Percentiles rank a stretch among this genome's conserved stretches.
phyloP scores from a whole-genome alignment of 2,329 filamentous ascomycete species.

The Sporothrix dimorphospora region DNA sequence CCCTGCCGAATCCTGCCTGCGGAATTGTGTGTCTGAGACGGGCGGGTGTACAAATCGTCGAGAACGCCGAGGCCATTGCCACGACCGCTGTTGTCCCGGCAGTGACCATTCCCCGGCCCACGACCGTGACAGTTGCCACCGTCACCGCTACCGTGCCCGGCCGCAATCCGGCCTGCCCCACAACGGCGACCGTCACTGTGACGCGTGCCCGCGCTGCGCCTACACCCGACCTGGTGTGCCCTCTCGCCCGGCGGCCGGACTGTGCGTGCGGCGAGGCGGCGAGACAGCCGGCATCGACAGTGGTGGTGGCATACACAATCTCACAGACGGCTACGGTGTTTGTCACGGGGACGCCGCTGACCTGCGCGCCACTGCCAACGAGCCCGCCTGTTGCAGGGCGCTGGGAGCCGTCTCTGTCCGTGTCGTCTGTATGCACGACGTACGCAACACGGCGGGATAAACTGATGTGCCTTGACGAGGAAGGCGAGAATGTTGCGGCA shows the following conservation, averaged over 20 bases:
- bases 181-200: not conserved
- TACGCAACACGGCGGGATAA: not conserved
- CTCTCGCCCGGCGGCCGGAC: not conserved
- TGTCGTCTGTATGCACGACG: not conserved
- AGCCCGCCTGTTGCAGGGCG: conserved; percentile 40
- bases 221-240: not conserved
- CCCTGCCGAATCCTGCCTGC: not conserved
- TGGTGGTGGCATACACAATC: conserved; percentile 48
- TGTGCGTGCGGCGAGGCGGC: not conserved
- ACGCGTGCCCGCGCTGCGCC: not conserved
- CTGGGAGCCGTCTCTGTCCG: not conserved
- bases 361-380: conserved; percentile 37
- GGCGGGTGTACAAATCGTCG: too few relatives aligned
- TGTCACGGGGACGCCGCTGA: conserved; percentile 45
- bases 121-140: not conserved
- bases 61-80: not conserved
- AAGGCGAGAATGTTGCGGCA: too few relatives aligned
- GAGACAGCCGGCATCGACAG: conserved; percentile 38
- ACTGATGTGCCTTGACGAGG: not conserved
- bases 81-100: not conserved
- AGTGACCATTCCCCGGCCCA: not conserved
- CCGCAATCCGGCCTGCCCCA: conserved; percentile 21
- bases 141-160: conserved; percentile 11
- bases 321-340: conserved; percentile 47
- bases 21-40: conserved; percentile 8